phyloP scores from a whole-genome alignment of 768 basidiomycete genomes.

The Tricholoma matsutake region DNA sequence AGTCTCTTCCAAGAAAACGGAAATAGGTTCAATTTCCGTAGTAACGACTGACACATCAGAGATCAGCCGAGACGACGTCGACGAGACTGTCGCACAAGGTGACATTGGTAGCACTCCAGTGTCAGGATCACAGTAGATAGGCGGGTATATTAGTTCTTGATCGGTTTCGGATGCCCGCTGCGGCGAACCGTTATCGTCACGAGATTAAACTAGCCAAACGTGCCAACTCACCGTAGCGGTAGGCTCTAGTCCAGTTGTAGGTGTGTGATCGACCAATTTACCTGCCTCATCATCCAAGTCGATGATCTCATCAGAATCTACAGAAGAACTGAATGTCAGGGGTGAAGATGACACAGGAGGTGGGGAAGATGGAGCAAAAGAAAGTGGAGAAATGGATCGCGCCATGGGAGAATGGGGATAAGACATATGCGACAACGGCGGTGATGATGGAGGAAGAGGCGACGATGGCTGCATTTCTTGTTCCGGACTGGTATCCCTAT shows the following conservation, averaged over 20 bases:
- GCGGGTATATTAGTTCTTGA: not conserved
- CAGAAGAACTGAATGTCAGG: slow-evolving; percentile 5
- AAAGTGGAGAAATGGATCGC: slow-evolving; percentile 14
- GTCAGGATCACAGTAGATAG: not conserved
- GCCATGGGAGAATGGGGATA: slow-evolving; percentile 7
- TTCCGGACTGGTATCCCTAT: slow-evolving; percentile 31
- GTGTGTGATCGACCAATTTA: not conserved
- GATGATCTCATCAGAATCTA: not conserved
- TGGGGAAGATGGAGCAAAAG: slow-evolving; percentile 15
- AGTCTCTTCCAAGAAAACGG: not conserved
- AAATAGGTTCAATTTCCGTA: not conserved
- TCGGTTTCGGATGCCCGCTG: not conserved
- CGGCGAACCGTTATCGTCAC: not conserved
- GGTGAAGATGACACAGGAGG: slow-evolving; percentile 16
- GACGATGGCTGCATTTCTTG: slow-evolving; percentile 16
- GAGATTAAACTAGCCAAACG: not conserved
- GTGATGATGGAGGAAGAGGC: slow-evolving; percentile 22
- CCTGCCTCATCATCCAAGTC: not conserved
- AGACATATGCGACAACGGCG: slow-evolving; percentile 10
- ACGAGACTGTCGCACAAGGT: not conserved
- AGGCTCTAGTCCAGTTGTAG: not conserved
- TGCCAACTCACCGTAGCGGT: not conserved
- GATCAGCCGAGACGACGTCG: not conserved
- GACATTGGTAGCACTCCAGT: not conserved
- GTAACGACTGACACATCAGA: not conserved